Evolutionary conservation across 1,284 basidiomycete genomes (phyloP), one percentile per base, ranked within the genome.

Genomic region (Apiotrichum montevideense): DNA sequence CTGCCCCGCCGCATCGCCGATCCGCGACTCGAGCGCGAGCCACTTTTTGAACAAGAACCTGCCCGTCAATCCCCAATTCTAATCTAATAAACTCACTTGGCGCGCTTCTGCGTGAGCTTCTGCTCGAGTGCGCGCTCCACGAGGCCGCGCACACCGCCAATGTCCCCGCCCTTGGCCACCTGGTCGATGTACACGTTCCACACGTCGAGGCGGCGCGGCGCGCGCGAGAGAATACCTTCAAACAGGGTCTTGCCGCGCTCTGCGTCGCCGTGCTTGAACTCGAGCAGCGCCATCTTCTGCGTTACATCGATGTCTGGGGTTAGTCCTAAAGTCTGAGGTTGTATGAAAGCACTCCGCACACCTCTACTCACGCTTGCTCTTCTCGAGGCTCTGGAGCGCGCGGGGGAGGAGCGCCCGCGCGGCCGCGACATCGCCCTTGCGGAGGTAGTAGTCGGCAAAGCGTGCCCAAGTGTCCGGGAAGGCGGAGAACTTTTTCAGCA

Each of bases 131-230:
- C 83, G 11, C 93, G 86, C 59, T 88, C 86, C 67, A 97, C 93
- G 15, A 98, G 75, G 54, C 85, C 87, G 63, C 91, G 80, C 46
- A 90, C 74, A 64, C 82, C 84, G 63, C 87, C 86, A 39, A 94
- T 85, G 74, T 95, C 85, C 29, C 81, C 78, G 72, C 87, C 84
- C 46, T 83, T 82, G 6, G 85, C 86, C 71, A 98, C 90, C 85
- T 97, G 93, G 72, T 98, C 96, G 71, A 98, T 86, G 76, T 98
- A 99, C 55, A 98, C 81, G 56, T 88, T 89, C 94, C 97, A 98
- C 43, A 98, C 79, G 73, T 98, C 95, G 79, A 93, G 86, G 49
- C 92, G 85, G 74, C 94, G 97, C 3, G 93, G 87, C 77, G 97
- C 90, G 13, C 87, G 89, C 71, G 95, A 91, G 35, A 98, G 81